Conservation (phyloP, 2,329 filamentous ascomycete species). For the Cladosporium sp. region DNA sequence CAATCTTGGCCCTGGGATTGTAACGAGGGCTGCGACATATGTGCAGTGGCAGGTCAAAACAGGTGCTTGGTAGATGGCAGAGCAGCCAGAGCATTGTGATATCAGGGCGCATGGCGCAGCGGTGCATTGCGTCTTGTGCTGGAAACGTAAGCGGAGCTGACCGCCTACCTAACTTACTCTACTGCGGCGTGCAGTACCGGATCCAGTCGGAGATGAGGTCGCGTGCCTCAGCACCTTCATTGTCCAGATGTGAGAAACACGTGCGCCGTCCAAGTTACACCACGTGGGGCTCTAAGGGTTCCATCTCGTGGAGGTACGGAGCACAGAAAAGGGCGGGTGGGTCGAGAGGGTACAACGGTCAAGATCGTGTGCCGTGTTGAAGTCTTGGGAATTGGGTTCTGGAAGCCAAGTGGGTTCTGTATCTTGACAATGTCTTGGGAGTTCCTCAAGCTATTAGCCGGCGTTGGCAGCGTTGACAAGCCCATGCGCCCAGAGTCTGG, state of each 20-base stretch:
- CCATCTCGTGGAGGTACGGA: too few relatives aligned
- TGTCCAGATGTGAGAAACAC: neutral
- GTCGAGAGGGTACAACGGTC: neutral
- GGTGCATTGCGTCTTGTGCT: too few relatives aligned
- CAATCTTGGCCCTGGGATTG: neutral
- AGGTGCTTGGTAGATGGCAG: neutral
- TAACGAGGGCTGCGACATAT: too few relatives aligned
- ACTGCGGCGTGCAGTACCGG: neutral
- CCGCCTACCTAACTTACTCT: too few relatives aligned
- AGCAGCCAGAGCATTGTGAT: too few relatives aligned
- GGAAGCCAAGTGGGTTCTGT: neutral
- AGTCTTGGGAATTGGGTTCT: neutral
- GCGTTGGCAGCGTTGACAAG: conserved; percentile 5
- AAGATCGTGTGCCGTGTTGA: neutral
- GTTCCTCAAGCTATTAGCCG: conserved; percentile 4
- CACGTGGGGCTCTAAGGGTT: too few relatives aligned
- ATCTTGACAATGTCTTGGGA: conserved; percentile 4
- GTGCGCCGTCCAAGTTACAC: neutral
- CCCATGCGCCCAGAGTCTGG: neutral
- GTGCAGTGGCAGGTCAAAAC: neutral
- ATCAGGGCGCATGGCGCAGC: too few relatives aligned
- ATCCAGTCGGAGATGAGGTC: neutral
- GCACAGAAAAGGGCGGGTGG: neutral
- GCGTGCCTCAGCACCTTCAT: neutral
- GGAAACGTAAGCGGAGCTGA: too few relatives aligned